Percentiles rank a stretch among this genome's conserved stretches.
These are phyloP conservation scores for Carallia brachiata DNA, from an alignment of 345 rosid species.

Conservation along the genomic window DNA sequence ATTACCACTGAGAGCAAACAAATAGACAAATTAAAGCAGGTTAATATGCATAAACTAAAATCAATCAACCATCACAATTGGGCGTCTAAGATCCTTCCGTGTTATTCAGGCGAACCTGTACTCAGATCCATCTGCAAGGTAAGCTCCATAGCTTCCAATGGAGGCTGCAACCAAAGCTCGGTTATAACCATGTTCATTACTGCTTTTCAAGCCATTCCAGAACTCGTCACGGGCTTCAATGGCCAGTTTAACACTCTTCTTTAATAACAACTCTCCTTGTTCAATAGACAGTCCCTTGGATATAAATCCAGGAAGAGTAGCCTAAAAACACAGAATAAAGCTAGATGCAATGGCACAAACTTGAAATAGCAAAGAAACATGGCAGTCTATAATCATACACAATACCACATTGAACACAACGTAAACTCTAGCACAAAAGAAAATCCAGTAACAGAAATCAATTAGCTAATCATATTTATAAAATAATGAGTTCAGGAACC, in stretches of 20 bases:
- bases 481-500: too few species aligned
- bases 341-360: neutral
- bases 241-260: slow-evolving; percentile 72
- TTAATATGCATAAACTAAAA: neutral
- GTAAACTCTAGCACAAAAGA: too few species aligned
- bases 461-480: too few species aligned
- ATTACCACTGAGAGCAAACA: slow-evolving; percentile 47
- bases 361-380: neutral
- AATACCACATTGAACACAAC: too few species aligned
- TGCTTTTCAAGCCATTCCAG: slow-evolving; percentile 51
- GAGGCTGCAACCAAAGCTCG: slow-evolving; percentile 87
- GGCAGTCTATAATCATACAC: too few species aligned
- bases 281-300: slow-evolving; percentile 71
- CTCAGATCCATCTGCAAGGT: slow-evolving; percentile 94
- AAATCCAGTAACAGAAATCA: too few species aligned
- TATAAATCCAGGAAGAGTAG: slow-evolving; percentile 79
- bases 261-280: slow-evolving; percentile 60
- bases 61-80: neutral
- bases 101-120: slow-evolving; percentile 50
- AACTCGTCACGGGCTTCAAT: slow-evolving; percentile 78
- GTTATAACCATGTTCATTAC: slow-evolving; percentile 51
- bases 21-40: neutral
- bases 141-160: slow-evolving; percentile 92
- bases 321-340: slow-evolving; percentile 37
- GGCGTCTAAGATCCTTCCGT: neutral